These are phyloP conservation scores for Tardiomyces blankii DNA, from an alignment of 1,139 yeast genomes.

Conservation along the genomic window DNA sequence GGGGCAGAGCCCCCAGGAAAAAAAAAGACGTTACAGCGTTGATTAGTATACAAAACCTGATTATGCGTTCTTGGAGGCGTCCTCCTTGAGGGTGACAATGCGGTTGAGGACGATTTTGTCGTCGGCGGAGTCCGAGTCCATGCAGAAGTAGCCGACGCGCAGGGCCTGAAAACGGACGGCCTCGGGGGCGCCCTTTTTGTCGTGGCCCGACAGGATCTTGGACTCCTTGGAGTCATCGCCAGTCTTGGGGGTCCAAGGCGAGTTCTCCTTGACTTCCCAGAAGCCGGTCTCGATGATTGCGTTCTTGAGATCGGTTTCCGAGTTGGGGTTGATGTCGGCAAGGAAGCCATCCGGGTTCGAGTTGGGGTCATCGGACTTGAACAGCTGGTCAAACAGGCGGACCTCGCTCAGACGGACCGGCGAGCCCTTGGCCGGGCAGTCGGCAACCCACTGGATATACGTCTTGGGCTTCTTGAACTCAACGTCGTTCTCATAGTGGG, in stretches of 20 bases:
- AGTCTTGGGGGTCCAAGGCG: slow-evolving; percentile 64
- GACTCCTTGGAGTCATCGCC: slow-evolving; percentile 15
- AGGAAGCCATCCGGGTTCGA: slow-evolving; percentile 82
- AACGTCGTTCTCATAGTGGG: slow-evolving; percentile 63
- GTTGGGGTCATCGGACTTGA: slow-evolving; percentile 85
- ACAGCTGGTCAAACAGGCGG: slow-evolving; percentile 78
- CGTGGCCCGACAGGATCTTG: slow-evolving; percentile 38
- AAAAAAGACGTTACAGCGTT: too few relatives aligned
- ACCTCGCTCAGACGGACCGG: slow-evolving; percentile 63
- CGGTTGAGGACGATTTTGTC: slow-evolving; percentile 65
- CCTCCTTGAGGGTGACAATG: slow-evolving; percentile 82
- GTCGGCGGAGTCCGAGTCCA: slow-evolving; percentile 65
- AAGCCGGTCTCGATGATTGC: slow-evolving; percentile 79
- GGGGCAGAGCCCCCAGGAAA: too few relatives aligned
- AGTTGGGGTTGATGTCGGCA: slow-evolving; percentile 68
- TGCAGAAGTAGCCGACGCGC: slow-evolving; percentile 91
- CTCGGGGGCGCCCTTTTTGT: slow-evolving; percentile 53
- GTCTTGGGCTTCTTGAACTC: slow-evolving; percentile 77
- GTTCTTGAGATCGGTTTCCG: slow-evolving; percentile 53
- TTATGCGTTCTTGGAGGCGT: slow-evolving; percentile 21
- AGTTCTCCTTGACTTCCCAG: slow-evolving; percentile 49
- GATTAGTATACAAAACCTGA: too few relatives aligned
- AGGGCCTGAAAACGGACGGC: slow-evolving; percentile 97
- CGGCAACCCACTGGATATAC: slow-evolving; percentile 94
- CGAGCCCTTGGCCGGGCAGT: slow-evolving; percentile 44